A percentile compares a stretch with the other conserved stretches of the same genome.
Evolutionary conservation across 2,329 filamentous ascomycete species (phyloP).

Genomic region (Epichloe hybrida): DNA sequence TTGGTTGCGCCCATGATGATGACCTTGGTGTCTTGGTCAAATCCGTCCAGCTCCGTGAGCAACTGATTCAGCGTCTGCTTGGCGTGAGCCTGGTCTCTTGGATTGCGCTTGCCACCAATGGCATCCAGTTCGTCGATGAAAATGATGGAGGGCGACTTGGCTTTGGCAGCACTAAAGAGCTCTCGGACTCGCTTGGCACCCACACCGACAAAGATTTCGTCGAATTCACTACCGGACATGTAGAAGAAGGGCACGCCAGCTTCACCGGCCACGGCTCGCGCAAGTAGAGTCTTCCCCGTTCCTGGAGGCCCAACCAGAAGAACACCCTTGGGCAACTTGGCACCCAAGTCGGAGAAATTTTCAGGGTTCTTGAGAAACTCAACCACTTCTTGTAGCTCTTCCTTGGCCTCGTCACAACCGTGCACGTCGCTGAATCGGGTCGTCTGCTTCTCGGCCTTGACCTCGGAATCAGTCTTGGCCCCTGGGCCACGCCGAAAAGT

Average conservation of each 20-base stretch:
- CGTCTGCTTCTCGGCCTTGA: slow-evolving; percentile 83
- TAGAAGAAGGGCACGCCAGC: slow-evolving; percentile 98
- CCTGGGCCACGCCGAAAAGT: slow-evolving; percentile 62
- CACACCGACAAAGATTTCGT: slow-evolving; percentile 95
- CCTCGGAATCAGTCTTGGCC: slow-evolving; percentile 63
- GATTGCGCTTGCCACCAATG: slow-evolving; percentile 86
- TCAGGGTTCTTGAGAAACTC: slow-evolving; percentile 92
- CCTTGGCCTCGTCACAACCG: slow-evolving; percentile 95
- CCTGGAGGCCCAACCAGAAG: slow-evolving; percentile 89
- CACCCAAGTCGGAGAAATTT: slow-evolving; percentile 84
- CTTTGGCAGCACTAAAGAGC: slow-evolving; percentile 69
- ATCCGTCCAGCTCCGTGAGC: slow-evolving; percentile 91
- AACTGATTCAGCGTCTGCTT: slow-evolving; percentile 97
- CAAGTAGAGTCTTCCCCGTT: slow-evolving; percentile 93
- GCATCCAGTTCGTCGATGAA: slow-evolving; percentile 94
- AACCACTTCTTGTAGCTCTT: slow-evolving; percentile 91
- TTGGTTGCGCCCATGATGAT: slow-evolving; percentile 96
- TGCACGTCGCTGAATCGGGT: slow-evolving; percentile 89
- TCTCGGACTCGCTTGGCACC: slow-evolving; percentile 93
- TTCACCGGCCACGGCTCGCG: slow-evolving; percentile 89
- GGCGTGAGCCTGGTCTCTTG: slow-evolving; percentile 83
- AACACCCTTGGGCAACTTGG: slow-evolving; percentile 94
- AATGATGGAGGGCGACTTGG: slow-evolving; percentile 82
- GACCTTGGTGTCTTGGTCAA: slow-evolving; percentile 85
- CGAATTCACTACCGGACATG: slow-evolving; percentile 98